Conservation (phyloP, 805 yeast genomes). For the Yarrowia yakushimensis region DNA sequence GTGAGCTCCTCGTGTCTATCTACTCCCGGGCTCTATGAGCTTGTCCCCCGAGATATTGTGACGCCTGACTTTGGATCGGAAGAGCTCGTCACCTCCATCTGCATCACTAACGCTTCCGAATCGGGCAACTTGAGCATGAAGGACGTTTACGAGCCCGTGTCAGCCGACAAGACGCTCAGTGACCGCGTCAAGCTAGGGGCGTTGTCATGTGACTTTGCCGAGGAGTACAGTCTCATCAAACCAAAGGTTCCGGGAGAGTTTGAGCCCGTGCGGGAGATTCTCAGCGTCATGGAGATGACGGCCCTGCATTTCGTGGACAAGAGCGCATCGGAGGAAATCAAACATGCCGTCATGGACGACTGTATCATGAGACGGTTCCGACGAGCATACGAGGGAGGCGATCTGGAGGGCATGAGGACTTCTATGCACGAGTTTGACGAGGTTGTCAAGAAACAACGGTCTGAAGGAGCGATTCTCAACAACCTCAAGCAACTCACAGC, state of each 20-base stretch:
- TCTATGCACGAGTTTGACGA: slow-evolving; percentile 47
- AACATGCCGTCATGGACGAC: slow-evolving; percentile 35
- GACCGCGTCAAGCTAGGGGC: not conserved
- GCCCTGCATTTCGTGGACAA: slow-evolving; percentile 45
- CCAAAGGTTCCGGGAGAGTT: slow-evolving; percentile 43
- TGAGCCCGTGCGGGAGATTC: slow-evolving; percentile 63
- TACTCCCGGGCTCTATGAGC: slow-evolving; percentile 14
- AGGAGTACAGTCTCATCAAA: slow-evolving; percentile 27
- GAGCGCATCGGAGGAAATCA: slow-evolving; percentile 35
- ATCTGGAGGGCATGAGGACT: slow-evolving; percentile 36
- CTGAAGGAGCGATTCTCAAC: slow-evolving; percentile 35
- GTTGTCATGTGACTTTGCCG: slow-evolving; percentile 18
- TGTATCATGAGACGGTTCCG: slow-evolving; percentile 37
- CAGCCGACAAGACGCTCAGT: not conserved
- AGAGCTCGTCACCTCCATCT: not conserved
- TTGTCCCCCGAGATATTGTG: not conserved
- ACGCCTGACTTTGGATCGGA: not conserved
- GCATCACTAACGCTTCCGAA: slow-evolving; percentile 1
- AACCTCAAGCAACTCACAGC: slow-evolving; percentile 34
- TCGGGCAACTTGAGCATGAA: slow-evolving; percentile 14
- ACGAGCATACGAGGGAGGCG: slow-evolving; percentile 33
- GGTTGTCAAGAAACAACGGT: slow-evolving; percentile 41
- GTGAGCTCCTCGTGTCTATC: not conserved
- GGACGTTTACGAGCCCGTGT: slow-evolving; percentile 1
- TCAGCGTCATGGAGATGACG: slow-evolving; percentile 46